Percentiles rank a stretch among this genome's conserved stretches.
Evolutionary conservation across 257 asterid species (phyloP).

Genomic region (Przewalskia tangutica): DNA sequence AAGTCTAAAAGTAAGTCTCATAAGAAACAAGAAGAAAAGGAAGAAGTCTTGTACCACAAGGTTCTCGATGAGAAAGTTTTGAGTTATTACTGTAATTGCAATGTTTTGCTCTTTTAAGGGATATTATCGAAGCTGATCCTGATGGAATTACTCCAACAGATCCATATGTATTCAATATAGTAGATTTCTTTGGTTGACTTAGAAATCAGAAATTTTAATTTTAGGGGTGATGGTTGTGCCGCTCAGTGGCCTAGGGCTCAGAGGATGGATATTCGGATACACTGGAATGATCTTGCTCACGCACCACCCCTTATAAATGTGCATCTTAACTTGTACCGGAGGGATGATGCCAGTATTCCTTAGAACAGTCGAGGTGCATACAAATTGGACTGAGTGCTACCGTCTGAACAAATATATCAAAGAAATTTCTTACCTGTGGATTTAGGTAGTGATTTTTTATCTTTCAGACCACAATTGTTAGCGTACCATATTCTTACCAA

Average conservation of each 20-base stretch:
- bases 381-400: neutral
- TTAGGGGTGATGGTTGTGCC: neutral
- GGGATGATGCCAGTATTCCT: too few relatives aligned
- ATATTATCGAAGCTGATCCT: neutral
- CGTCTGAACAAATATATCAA: neutral
- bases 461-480: neutral
- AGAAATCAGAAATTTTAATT: neutral
- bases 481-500: neutral
- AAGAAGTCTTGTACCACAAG: neutral
- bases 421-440: too few relatives aligned
- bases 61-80: neutral
- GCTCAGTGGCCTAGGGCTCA: neutral
- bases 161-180: neutral
- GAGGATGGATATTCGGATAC: neutral
- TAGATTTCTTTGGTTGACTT: neutral
- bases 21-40: neutral
- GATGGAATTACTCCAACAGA: neutral
- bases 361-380: neutral
- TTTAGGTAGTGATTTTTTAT: neutral
- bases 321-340: too few relatives aligned
- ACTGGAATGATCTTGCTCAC: neutral
- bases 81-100: neutral
- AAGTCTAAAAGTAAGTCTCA: neutral
- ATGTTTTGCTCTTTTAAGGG: neutral
- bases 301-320: neutral